Evolutionary conservation across 306 rosid genomes (phyloP).

Genomic region (Fragaria nilgerrensis): DNA sequence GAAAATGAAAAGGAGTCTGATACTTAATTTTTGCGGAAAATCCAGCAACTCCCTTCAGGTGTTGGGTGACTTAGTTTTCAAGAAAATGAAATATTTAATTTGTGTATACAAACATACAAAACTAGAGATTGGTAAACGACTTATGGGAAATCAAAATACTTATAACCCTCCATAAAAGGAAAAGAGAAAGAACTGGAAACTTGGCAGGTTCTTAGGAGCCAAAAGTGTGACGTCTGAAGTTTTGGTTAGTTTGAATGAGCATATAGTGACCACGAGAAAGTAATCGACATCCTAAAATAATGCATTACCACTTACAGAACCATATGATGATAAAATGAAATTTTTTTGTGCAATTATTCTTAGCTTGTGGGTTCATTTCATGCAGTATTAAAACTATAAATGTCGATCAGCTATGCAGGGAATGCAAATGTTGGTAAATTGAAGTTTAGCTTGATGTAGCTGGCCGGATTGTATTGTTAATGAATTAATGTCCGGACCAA

Average conservation of each 20-base stretch:
- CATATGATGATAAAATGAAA: background rate
- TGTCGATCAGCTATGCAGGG: no score
- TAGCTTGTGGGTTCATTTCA: no score
- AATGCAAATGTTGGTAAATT: no score
- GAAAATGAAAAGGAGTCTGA: background rate
- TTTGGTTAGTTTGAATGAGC: background rate
- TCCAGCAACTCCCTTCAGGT: background rate
- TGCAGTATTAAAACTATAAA: no score
- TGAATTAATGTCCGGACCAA: no score
- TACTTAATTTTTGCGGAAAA: background rate
- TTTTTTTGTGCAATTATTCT: no score
- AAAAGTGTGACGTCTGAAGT: background rate
- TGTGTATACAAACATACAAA: background rate
- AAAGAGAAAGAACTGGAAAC: background rate
- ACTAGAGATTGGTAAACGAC: background rate
- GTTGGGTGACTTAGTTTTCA: background rate
- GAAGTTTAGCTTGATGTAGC: no score
- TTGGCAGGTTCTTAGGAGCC: background rate
- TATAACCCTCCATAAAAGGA: background rate
- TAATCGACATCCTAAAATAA: background rate
- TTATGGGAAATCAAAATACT: background rate
- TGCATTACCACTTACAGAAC: background rate
- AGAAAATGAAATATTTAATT: background rate
- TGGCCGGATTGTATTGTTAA: no score
- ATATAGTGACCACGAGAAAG: background rate